Base-by-base conservation (phyloP, 768 basidiomycete species). In the Lepiota subincarnata region DNA sequence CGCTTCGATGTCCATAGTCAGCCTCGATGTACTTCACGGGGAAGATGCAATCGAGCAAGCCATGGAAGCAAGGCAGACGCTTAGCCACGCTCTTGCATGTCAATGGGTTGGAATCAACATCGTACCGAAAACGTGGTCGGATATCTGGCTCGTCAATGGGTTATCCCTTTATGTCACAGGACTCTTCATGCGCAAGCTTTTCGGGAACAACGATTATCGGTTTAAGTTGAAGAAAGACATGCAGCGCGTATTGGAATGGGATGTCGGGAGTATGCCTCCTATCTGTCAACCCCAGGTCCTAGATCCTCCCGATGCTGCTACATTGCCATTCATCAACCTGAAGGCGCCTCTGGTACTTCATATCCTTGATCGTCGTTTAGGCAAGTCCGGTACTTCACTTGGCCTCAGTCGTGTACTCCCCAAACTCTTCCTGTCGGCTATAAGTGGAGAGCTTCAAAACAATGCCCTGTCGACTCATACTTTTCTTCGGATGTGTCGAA, bases 51-150 rank as follows among this genome's bases (percentile, higher is more conserved):
- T 98, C 57, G 97, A 98, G 63, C 94, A 95, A 67, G 92, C 91
- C 0, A 79, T 92, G 61, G 93, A 97, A 65, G 88, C 93, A 1
- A 79, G 96, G 12, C 92, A 94, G 53, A 77, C 83, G 26, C 78
- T 99, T 44, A 79, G 86, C 22, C 92, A 98, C 65, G 87, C 92
- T 4, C 78, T 98, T 31, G 95, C 94, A 6, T 91, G 86, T 58
- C 97, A 99, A 69, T 99, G 97, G 97, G 78, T 91, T 51, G 95
- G 97, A 22, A 84, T 99, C 69, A 96, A 98, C 68, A 92, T 99
- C 62, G 86, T 93, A 53, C 94, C 88, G 48, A 93, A 92, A 72
- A 80, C 85, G 24, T 92, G 91, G 82, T 88, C 92, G 11, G 97
- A 99, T 68, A 81, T 86, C 20, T 99, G 97, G 97, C 82, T 99